phyloP scores from a whole-genome alignment of 768 basidiomycete genomes.

The Tubosaeta brunneosetosa region DNA sequence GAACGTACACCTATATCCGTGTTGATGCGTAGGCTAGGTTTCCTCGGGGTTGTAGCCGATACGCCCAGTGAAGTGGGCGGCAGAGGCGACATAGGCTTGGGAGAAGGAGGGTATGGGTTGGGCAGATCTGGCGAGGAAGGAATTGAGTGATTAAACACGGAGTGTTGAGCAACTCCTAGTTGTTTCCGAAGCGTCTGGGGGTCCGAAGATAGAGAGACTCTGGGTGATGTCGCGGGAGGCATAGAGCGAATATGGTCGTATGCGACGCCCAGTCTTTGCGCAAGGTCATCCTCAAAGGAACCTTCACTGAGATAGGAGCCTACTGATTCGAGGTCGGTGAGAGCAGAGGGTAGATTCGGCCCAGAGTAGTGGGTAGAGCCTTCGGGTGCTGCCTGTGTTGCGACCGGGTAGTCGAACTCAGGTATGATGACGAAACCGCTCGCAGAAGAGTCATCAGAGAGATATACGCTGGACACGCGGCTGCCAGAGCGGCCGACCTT shows the following conservation, averaged over 20 bases:
- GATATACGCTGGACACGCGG: slow-evolving; percentile 20
- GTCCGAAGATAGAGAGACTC: slow-evolving; percentile 17
- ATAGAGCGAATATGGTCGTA: slow-evolving; percentile 24
- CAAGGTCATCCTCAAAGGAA: slow-evolving; percentile 15
- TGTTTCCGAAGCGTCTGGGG: slow-evolving; percentile 26
- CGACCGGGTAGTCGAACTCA: slow-evolving; percentile 19
- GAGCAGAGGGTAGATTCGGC: not conserved
- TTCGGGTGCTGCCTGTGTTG: not conserved
- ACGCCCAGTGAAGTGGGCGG: not conserved
- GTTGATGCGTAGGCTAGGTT: not conserved
- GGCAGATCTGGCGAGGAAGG: slow-evolving; percentile 18
- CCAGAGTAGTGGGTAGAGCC: not conserved
- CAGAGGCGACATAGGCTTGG: not conserved
- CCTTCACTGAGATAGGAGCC: not conserved
- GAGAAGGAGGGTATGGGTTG: slow-evolving; percentile 18
- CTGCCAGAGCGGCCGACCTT: slow-evolving; percentile 4
- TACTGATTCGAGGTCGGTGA: not conserved
- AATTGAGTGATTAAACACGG: slow-evolving; percentile 21
- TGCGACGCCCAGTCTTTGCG: slow-evolving; percentile 18
- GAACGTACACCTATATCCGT: slow-evolving; percentile 1
- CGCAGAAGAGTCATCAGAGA: slow-evolving; percentile 13
- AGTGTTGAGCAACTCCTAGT: slow-evolving; percentile 29
- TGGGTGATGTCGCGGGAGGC: slow-evolving; percentile 10
- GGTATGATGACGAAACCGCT: slow-evolving; percentile 19
- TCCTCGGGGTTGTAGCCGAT: not conserved